phyloP scores from a whole-genome alignment of 2,329 filamentous ascomycete species.

The Elsinoe ampelina region DNA sequence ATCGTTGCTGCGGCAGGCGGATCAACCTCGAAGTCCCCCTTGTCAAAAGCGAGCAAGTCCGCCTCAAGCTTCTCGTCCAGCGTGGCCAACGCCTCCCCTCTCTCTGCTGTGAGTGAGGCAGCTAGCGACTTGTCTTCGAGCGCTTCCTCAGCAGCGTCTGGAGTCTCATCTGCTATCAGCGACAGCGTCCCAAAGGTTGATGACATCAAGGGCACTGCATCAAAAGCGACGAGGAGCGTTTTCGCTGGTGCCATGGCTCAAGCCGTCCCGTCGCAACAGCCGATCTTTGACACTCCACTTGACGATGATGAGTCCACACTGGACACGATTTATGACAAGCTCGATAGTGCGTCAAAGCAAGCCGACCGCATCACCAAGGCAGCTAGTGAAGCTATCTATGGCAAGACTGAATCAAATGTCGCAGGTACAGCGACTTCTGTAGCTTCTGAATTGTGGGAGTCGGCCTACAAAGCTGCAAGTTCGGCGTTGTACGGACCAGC shows the following conservation, averaged over 20 bases:
- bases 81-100: conserved; percentile 15
- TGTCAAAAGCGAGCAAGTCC: conserved; percentile 21
- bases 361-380: conserved; percentile 46
- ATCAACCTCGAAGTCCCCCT: not conserved
- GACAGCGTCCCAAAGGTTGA: conserved; percentile 17
- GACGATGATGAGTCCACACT: conserved; percentile 40
- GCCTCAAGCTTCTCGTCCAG: conserved; percentile 20
- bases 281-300: conserved; percentile 41
- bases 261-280: conserved; percentile 38
- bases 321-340: conserved; percentile 42
- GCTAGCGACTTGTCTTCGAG: conserved; percentile 15
- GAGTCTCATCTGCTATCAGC: conserved; percentile 25
- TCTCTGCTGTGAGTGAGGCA: not conserved
- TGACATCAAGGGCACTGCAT: conserved; percentile 8
- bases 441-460: conserved; percentile 48
- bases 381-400: conserved; percentile 46
- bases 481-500: conserved; percentile 45
- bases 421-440: conserved; percentile 44
- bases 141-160: conserved; percentile 19
- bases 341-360: conserved; percentile 43
- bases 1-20: not conserved
- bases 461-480: conserved; percentile 49
- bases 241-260: conserved; percentile 47
- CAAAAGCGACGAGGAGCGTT: conserved; percentile 34
- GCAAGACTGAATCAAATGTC: conserved; percentile 36